Evolutionary conservation across 257 asterid genomes (phyloP).

Genomic region (Ehretia macrophylla): DNA sequence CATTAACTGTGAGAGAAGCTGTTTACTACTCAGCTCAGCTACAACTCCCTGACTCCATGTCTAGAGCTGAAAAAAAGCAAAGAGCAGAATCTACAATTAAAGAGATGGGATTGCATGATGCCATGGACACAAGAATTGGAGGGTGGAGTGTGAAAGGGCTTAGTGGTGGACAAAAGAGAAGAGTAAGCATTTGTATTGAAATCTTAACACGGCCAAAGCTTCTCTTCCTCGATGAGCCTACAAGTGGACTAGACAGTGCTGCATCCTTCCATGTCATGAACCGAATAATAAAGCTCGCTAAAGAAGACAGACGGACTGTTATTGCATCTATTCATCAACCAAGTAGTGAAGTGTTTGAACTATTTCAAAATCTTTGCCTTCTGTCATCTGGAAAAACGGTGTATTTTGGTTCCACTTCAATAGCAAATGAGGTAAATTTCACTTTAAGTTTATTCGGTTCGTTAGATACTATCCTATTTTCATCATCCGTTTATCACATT

Average conservation of each 20-base stretch:
- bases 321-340: slow-evolving; percentile 55
- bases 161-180: slow-evolving; percentile 61
- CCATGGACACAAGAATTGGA: slow-evolving; percentile 50
- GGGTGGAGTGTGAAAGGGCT: slow-evolving; percentile 64
- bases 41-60: slow-evolving; percentile 46
- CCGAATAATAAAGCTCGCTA: slow-evolving; percentile 35
- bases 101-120: slow-evolving; percentile 57
- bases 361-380: slow-evolving; percentile 56
- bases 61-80: slow-evolving; percentile 36
- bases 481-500: too few relatives aligned
- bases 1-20: slow-evolving; percentile 56
- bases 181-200: slow-evolving; percentile 60
- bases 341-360: slow-evolving; percentile 51
- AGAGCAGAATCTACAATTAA: slow-evolving; percentile 41
- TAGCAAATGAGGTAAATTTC: slow-evolving; percentile 37
- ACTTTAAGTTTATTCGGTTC: neutral
- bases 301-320: slow-evolving; percentile 29
- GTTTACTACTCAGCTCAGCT: slow-evolving; percentile 53
- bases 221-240: slow-evolving; percentile 56
- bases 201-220: slow-evolving; percentile 51
- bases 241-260: slow-evolving; percentile 59
- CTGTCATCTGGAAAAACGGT: slow-evolving; percentile 41
- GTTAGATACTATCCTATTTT: too few relatives aligned
- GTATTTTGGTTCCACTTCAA: slow-evolving; percentile 43
- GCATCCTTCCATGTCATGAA: slow-evolving; percentile 54